A percentile compares a stretch with the other conserved stretches of the same genome.
Evolutionary conservation across 2,329 filamentous ascomycete genomes (phyloP).

Genomic region (Fusarium tanahbumbuense): DNA sequence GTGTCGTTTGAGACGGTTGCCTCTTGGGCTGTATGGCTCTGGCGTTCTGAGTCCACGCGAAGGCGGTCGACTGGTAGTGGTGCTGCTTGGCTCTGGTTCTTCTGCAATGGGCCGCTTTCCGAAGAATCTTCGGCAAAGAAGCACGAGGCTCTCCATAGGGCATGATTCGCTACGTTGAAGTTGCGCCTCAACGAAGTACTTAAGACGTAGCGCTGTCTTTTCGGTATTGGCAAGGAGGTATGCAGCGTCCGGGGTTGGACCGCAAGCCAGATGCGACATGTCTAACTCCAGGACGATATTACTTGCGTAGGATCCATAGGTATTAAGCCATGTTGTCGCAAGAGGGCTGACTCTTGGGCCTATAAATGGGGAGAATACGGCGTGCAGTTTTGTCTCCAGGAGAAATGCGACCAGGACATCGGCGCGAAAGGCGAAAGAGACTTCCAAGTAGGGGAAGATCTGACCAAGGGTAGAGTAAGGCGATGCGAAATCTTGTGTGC

Average conservation of each 20-base stretch:
- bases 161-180: slow-evolving; percentile 34
- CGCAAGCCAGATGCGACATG: slow-evolving; percentile 53
- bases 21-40: slow-evolving; percentile 14
- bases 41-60: slow-evolving; percentile 17
- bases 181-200: slow-evolving; percentile 46
- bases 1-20: neutral
- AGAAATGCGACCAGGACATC: slow-evolving; percentile 54
- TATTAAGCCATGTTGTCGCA: slow-evolving; percentile 51
- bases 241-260: slow-evolving; percentile 40
- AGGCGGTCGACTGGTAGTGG: slow-evolving; percentile 23
- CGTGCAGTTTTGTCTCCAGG: slow-evolving; percentile 52
- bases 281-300: slow-evolving; percentile 56
- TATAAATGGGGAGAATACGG: slow-evolving; percentile 54
- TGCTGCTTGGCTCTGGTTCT: neutral
- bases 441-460: slow-evolving; percentile 45
- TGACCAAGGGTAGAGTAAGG: slow-evolving; percentile 44
- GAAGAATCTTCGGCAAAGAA: slow-evolving; percentile 53
- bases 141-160: slow-evolving; percentile 47
- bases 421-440: slow-evolving; percentile 52
- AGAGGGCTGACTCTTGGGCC: slow-evolving; percentile 49
- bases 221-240: slow-evolving; percentile 40
- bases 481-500: slow-evolving; percentile 48
- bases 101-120: slow-evolving; percentile 32
- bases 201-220: slow-evolving; percentile 45
- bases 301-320: slow-evolving; percentile 52